Base-by-base conservation (phyloP, 2,329 filamentous ascomycete species). In the Periconia sp. region DNA sequence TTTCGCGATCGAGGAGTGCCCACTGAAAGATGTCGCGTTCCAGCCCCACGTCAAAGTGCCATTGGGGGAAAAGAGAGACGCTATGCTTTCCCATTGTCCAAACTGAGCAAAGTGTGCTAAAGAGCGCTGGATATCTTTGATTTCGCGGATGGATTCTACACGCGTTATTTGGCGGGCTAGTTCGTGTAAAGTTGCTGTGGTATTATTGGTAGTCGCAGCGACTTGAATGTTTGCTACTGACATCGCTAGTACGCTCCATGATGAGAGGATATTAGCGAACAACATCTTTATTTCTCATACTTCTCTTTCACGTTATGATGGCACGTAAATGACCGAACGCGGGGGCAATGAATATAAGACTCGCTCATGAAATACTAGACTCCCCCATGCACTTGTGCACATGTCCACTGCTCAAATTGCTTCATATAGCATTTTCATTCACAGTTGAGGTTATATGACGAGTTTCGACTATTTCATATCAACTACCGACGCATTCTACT, bases 91-190 rank as follows among this genome's bases (percentile, higher is more conserved):
- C 46, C 55, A 62, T 45, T 51, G 47, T 2, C 61, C 63, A 17
- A 62, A 64, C 45, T 61, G 56, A 2, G 58, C 55, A 14, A 68
- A 48, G 14, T 66, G 62, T 1, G 63, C 57, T 18, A 64, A 53
- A 14, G 50, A 40, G n/a, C 58, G 57, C 47, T 62, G 56, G 33
- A 65, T 42, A 41, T 68, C 54, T 45, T 68, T 68, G 40, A 68
- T 60, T 20, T 56, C 55, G 37, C 63, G 63, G 37, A 68, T 56
- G 5, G 61, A 66, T 51, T 66, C 63, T 15, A 64, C 58, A n/a
- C 58, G 53, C 8, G 54, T 23, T 11, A 65, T 41, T 10, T 59
- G 50, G 9, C 57, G 58, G 3, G 63, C 62, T 11, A 66, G 58
- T 3, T 37, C 42, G 35, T 58, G 45, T 27, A 59, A 48, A 19